Evolutionary conservation across 2,329 filamentous ascomycete genomes (phyloP), one percentile per base, ranked within the genome.

Genomic region (Fusarium acutatum): DNA sequence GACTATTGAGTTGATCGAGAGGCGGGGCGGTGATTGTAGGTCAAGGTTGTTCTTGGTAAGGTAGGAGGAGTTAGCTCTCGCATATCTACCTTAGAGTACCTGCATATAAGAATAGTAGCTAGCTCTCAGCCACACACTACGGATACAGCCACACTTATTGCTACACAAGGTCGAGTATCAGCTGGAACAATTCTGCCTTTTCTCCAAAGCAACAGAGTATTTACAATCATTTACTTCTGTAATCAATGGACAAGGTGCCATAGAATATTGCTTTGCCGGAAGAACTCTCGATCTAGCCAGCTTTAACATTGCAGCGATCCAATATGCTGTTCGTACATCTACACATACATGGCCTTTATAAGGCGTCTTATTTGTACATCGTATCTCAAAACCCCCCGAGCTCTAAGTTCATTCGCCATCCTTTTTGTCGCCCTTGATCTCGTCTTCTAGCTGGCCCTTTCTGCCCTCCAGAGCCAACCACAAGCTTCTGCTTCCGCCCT

Each of bases 401-500:
- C 49, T 53, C 17, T 53, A 15, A 26, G 32, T 61, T 71, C 53
- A 71, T 63, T 71, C 58, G 41, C 47, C 65, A 28, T 67, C 66
- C 43, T 70, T 77, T 50, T 61, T 65, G 50, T 75, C 61, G 18
- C 63, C 69, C 32, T 79, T 77, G 32, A 57, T 64, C 64, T 79
- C 78, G 62, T 94, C 92, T 79, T 98, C 94, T 81, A 99, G 82
- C 84, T 96, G 92, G 54, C 86, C 90, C 83, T 91, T 91, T 81
- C 96, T 88, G 54, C 93, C 90, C 86, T 98, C 96, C 78, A 99
- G 85, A 18, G 96, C 94, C 71, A 97, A 88, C 88, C 96, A 98
- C 76, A 99, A 81, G 80, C 89, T 95, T 87, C 92, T 94, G 68
- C 92, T 88, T 54, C 93, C 90, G 61, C 93, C 91, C 81, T 97